Evolutionary conservation across 345 rosid genomes (phyloP).

Genomic region (Populus davidiana): DNA sequence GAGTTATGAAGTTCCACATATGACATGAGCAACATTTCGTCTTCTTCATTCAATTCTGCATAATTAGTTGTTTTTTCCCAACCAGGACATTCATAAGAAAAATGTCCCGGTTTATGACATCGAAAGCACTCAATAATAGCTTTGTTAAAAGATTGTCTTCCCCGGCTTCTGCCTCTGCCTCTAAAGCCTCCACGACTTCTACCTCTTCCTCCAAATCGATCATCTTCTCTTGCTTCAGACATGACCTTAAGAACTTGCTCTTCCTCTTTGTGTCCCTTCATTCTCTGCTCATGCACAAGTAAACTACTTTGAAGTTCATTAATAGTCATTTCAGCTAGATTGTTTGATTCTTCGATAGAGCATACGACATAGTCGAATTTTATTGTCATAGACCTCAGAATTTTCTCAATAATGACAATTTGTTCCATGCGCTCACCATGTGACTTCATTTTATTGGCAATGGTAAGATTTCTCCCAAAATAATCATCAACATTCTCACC

Average conservation of each 20-base stretch:
- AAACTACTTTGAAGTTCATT: neutral
- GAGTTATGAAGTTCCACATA: neutral
- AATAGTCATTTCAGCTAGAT: neutral
- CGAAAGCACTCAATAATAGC: neutral
- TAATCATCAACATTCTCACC: neutral
- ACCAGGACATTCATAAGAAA: neutral
- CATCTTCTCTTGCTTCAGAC: neutral
- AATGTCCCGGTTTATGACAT: neutral
- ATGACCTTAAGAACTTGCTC: neutral
- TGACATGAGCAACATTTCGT: neutral
- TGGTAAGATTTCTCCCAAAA: no score
- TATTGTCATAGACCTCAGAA: no score
- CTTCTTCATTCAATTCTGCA: neutral
- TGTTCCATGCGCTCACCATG: neutral
- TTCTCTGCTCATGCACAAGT: neutral
- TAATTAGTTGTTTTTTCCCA: neutral
- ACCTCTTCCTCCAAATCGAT: no score
- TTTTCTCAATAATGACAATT: no score
- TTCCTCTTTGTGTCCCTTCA: neutral
- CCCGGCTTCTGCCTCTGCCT: neutral
- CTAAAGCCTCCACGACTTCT: no score
- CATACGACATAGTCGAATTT: no score
- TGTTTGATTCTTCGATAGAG: no score
- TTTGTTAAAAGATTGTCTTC: no score
- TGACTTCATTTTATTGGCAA: no score